Percentiles rank a stretch among this genome's conserved stretches.
Evolutionary conservation across 352 stramenopile species (phyloP).

Genomic region (Globisporangium irregulare): DNA sequence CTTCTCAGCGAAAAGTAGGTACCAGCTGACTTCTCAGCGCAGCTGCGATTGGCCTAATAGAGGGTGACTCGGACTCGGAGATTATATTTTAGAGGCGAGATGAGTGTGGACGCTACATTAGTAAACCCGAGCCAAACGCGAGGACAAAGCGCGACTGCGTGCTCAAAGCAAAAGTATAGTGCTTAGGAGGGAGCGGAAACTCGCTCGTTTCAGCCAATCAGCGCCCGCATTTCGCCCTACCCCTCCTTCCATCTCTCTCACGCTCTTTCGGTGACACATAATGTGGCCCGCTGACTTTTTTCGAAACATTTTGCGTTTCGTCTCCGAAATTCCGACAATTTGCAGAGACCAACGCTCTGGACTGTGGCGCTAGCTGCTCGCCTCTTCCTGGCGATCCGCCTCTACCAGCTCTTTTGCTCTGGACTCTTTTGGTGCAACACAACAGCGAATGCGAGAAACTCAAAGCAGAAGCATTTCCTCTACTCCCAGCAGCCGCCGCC

Average conservation of each 20-base stretch:
- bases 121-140: no score
- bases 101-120: no score
- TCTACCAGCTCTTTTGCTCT: conserved; percentile 8
- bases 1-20: no score
- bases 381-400: neutral
- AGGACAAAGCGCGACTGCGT: no score
- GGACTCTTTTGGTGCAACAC: neutral
- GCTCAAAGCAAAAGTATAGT: no score
- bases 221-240: neutral
- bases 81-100: no score
- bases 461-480: neutral
- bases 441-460: neutral
- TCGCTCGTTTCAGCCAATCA: no score
- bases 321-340: neutral
- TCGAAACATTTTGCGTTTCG: neutral
- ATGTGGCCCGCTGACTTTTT: neutral
- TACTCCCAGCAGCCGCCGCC: neutral
- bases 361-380: neutral
- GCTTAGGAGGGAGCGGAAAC: no score
- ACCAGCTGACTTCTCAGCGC: no score
- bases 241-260: neutral
- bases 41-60: no score
- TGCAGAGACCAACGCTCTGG: neutral
- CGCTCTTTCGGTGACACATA: neutral
- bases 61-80: no score